Percentiles rank a stretch among this genome's conserved stretches.
Conservation (phyloP, 768 basidiomycete genomes). For the Mycena crocata region DNA sequence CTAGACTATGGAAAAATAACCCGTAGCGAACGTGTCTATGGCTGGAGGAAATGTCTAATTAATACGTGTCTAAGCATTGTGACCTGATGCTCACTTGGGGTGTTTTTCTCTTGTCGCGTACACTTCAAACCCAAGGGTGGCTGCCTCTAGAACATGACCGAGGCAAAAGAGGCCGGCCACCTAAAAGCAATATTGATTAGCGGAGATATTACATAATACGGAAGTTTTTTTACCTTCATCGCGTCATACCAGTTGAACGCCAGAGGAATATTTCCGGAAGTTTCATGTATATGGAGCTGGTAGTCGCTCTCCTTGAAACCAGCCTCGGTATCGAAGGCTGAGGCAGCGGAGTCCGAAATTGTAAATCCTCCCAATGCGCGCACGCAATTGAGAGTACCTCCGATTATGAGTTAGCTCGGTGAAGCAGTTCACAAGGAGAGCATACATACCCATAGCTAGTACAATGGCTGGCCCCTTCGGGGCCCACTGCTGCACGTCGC, state of each 20-base stretch:
- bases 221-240: no score
- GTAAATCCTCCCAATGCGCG: constrained; percentile 76
- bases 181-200: constrained; percentile 41
- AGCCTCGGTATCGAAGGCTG: constrained; percentile 70
- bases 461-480: constrained; percentile 64
- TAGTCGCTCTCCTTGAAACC: constrained; percentile 70
- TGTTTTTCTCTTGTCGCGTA: constrained; percentile 69
- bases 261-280: constrained; percentile 62
- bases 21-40: constrained; percentile 77
- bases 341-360: constrained; percentile 56
- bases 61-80: not conserved
- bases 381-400: constrained; percentile 69
- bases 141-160: constrained; percentile 70
- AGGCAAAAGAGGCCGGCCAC: constrained; percentile 73
- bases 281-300: constrained; percentile 53
- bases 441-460: constrained; percentile 61
- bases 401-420: no score
- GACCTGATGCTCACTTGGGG: constrained; percentile 72
- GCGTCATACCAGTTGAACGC: constrained; percentile 65
- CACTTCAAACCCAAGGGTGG: constrained; percentile 69
- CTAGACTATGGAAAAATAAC: constrained; percentile 77
- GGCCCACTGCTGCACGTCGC: constrained; percentile 67
- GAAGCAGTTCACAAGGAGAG: no score
- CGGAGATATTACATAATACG: no score
- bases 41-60: constrained; percentile 44